Evolutionary conservation across 192 early-diverging fungal genomes (phyloP), one percentile per base, ranked within the genome.

Genomic region (Coemansia guatemalensis): DNA sequence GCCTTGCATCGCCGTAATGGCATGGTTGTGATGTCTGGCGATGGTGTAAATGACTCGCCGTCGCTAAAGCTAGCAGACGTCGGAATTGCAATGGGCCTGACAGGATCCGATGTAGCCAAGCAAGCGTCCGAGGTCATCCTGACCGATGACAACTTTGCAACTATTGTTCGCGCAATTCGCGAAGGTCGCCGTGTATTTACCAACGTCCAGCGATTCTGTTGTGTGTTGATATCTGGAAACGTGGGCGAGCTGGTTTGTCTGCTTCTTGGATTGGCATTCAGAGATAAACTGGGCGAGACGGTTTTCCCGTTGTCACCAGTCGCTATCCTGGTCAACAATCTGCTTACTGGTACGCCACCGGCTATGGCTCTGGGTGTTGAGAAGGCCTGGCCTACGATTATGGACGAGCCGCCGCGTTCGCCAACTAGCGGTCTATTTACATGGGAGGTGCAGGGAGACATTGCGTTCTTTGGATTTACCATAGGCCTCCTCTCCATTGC

Each of bases 1-100:
- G 93, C 94, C 17, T 82, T 98, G 57, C 95, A 98, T 74, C 79
- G 85, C 47, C 84, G 87, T 58, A 80, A 80, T 21, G 83, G 85
- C 48, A 87, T 89, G 64, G 87, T 88, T 56, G 93, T 88, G 51
- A 95, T 95, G 93, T 95, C 95, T 47, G 96, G 96, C 70, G 90
- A 92, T 74, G 90, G 90, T 63, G 89, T 90, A 48, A 92, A 92
- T 75, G 90, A 92, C 75, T 84, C 87, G 48, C 90, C 90, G 8
- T 83, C 84, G 73, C 82, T 92, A 50, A 90, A 90, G 62, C 86
- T 89, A 62, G 83, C 90, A 55, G 88, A 92, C 63, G 83, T 92
- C 67, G 90, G 90, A 58, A 89, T 92, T 82, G 88, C 90, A 23
- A 85, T 90, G 67, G 87, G 82, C 41, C 44, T 67, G 47, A 83